These are phyloP conservation scores for Pyrenophora graminea DNA, from an alignment of 2,329 filamentous ascomycete genomes.

Conservation along the genomic window DNA sequence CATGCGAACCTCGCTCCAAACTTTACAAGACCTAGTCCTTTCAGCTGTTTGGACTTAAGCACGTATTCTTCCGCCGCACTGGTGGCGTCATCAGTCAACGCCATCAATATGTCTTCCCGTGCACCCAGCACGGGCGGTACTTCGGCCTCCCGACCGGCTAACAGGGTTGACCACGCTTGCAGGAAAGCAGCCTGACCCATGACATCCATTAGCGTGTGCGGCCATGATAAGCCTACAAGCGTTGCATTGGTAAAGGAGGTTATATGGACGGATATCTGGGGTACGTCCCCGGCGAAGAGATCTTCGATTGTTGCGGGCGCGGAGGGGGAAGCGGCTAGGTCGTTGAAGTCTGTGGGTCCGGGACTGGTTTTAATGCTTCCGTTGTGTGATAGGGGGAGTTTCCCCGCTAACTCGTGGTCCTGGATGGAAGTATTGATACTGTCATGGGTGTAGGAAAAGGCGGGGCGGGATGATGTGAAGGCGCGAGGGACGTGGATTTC, in stretches of 20 bases:
- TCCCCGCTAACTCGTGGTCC: slow-evolving; percentile 49
- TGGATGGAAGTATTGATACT: slow-evolving; percentile 43
- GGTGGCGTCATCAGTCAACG: slow-evolving; percentile 3
- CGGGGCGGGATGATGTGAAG: slow-evolving; percentile 46
- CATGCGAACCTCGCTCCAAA: slow-evolving; percentile 16
- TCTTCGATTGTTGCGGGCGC: slow-evolving; percentile 17
- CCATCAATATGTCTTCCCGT: slow-evolving; percentile 44
- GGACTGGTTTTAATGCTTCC: slow-evolving; percentile 1
- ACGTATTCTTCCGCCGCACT: slow-evolving; percentile 19
- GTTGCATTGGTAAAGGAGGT: slow-evolving; percentile 57
- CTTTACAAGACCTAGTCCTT: slow-evolving; percentile 15
- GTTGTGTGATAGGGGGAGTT: slow-evolving; percentile 38
- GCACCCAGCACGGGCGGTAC: slow-evolving; percentile 37
- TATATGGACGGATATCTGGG: slow-evolving; percentile 55
- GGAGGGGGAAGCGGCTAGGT: slow-evolving; percentile 13
- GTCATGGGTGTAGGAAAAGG: slow-evolving; percentile 48
- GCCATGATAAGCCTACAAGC: slow-evolving; percentile 52
- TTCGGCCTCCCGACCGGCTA: slow-evolving; percentile 51
- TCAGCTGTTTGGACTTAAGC: slow-evolving; percentile 18
- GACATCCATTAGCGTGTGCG: slow-evolving; percentile 56
- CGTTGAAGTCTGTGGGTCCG: slow-evolving; percentile 7
- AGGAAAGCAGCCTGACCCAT: slow-evolving; percentile 52
- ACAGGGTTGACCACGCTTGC: slow-evolving; percentile 52
- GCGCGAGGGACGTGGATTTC: slow-evolving; percentile 48
- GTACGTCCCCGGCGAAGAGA: slow-evolving; percentile 43